Base-by-base conservation (phyloP, 2,329 filamentous ascomycete genomes). In the Colletotrichum sp. region DNA sequence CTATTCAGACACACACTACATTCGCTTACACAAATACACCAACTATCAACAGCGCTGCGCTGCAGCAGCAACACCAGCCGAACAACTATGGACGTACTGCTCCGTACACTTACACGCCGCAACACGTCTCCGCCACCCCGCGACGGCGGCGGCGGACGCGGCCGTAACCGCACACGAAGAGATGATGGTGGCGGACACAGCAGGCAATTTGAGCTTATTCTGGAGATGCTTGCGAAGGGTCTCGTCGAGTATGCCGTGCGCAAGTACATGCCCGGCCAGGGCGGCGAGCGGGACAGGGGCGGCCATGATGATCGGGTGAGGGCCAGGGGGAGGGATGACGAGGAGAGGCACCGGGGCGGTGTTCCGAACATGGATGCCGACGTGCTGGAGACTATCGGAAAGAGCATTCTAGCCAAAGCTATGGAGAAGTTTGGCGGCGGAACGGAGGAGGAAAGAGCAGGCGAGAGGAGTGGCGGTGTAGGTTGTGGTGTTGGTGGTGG, bases 171-270 rank as follows among this genome's bases (percentile, higher is more conserved):
- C 28, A 26, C 34, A 26, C 30, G 32, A 12, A 34, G 26, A 8
- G 28, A 71, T 21, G 60, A 49, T 10, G 15, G 52, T 18, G 9
- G 52, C 52, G 52, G 67, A 4, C 64, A 62, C 4, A 64, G 30
- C 6, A 28, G 52, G 24, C 72, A 77, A 26, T 68, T 72, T 13
- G 76, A 77, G 39, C 32, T 62, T 15, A 59, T 77, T 4, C 64
- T 77, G 24, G 67, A 72, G 16, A 55, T 70, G 8, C 76, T 77
- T n/a, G 76, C 76, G 6, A 28, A 64, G 13, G 68, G 72, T 3
- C 72, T 77, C 18, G 73, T 77, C 4, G 68, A 64, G 8, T 77
- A 76, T 32, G 76, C 76, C 6, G 68, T 77, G 7, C 59, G 68
- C 15, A 76, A 76, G 32, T 77, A 77, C 72, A 68, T 71, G 32